Percentiles rank a stretch among this genome's conserved stretches.
Conservation (phyloP, 148 eudicot genomes). For the Heliosperma pusillum region DNA sequence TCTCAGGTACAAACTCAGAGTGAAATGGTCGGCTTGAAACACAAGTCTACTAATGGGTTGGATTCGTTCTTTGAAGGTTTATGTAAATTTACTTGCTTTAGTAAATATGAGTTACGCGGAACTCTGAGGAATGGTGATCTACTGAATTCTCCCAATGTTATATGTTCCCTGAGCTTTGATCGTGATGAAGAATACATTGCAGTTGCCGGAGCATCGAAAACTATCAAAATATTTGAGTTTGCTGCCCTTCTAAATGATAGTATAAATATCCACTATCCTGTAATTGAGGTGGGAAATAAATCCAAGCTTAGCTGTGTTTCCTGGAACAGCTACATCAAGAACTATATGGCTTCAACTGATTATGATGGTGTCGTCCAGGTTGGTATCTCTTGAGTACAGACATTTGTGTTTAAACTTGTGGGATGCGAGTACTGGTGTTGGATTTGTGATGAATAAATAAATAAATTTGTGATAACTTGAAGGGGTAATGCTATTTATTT, state of each 20-base stretch:
- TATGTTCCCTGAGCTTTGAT: slow-evolving; percentile 86
- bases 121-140: slow-evolving; percentile 56
- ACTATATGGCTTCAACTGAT: slow-evolving; percentile 83
- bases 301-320: slow-evolving; percentile 79
- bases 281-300: slow-evolving; percentile 59
- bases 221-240: slow-evolving; percentile 70
- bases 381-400: slow-evolving; percentile 4
- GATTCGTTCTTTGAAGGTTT: slow-evolving; percentile 64
- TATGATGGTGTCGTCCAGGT: slow-evolving; percentile 94
- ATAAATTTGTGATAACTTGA: neutral
- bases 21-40: slow-evolving; percentile 20
- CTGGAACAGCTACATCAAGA: slow-evolving; percentile 86
- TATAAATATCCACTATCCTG: slow-evolving; percentile 81
- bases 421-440: too few species aligned
- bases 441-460: too few species aligned
- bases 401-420: neutral
- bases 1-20: slow-evolving; percentile 21
- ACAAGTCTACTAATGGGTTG: slow-evolving; percentile 40
- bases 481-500: neutral
- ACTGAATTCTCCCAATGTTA: slow-evolving; percentile 56
- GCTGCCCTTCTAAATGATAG: slow-evolving; percentile 46
- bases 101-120: slow-evolving; percentile 65
- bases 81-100: slow-evolving; percentile 70
- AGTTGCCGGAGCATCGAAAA: slow-evolving; percentile 81
- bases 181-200: slow-evolving; percentile 83